Evolutionary conservation across 345 rosid genomes (phyloP), one percentile per base, ranked within the genome.

Genomic region (Triadica sebifera): DNA sequence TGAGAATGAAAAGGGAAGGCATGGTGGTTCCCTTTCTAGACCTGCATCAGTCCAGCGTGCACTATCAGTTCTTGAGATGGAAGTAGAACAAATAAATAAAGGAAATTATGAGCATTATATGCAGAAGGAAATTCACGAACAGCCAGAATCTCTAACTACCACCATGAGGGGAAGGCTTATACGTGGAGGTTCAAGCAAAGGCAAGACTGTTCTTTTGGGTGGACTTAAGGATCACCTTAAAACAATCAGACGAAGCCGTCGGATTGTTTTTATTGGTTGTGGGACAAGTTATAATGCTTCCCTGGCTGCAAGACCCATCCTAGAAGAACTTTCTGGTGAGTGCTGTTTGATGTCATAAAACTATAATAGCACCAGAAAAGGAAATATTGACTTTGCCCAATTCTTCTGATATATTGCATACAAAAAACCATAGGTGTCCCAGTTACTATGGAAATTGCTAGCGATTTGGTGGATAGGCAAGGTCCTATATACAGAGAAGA

Each of bases 41-140:
- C 91, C 97, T 56, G 88, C 95, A 71, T 89, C 98, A 19, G 98
- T 94, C 53, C 91, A 89, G 66, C 95, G 98, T 72, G 98, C 98
- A n/a, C 86, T 94, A 68, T 94, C 98, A 56, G 84, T 91, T 82
- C 86, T 94, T 69, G 91, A 94, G 78, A 89, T 94, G 98, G 98
- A 94, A 80, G 98, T 94, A 75, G 98, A 94, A 83, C 98, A 94
- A 82, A 94, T 94, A 80, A 89, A 87, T 82, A 94, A 91, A 82
- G 98, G 98, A 57, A 84, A 79, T 8, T 94, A 89, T 68, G 97
- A 94, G 71, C 95, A 94, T 68, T 94, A 94, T 78, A 94, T 94
- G 98, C 97, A 90, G 86, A 94, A 94, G 82, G 98, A 94, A 87
- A 94, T 94, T 80, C 98, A 94, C 53, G 98, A 94, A 74, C 98